Base-by-base conservation (phyloP, 176 grass and related monocot species). In the Rhynchospora tenuis region DNA sequence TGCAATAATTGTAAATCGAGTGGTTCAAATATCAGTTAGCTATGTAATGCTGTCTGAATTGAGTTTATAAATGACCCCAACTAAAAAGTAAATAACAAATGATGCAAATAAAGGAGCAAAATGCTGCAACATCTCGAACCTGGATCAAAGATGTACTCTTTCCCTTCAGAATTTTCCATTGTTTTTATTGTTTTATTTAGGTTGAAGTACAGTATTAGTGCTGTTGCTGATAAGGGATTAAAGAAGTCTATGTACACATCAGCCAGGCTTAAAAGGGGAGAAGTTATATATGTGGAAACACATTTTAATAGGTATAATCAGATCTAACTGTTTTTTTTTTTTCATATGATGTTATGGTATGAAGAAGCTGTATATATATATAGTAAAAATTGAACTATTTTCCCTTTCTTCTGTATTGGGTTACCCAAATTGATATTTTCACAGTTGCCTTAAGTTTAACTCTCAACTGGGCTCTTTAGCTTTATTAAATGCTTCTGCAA, bases 271-370 rank as follows among this genome's bases (percentile, higher is more conserved):
- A 99, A 99, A 84, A 99, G 91, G 83, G 96, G 96, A 9, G 93
- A 99, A 90, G 96, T 93, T 66, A 84, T 99, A 83, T 99, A 95
- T 80, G 74, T 99, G 83, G 96, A 99, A 69, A 99, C 96, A 83
- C 93, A 95, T 84, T 90, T 88, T 54, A 87, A 89, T 84, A 95
- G 93, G 96, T 99, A 84, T 46, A 59, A 43, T 73, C 64, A 56
- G 71, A 42, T 52, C 23, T 75, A 38, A 46, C 63, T 68, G 28
- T 85, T 59, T 73, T 87, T 69, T 4, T 85, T 59, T 73, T 87
- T 69, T 4, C 33, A 38, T 38, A 38, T 2, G 2, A 28, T 78
- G 64, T 24, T 46, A 55, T 43, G 80, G 1, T 23, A 60, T 46
- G n/a, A 77, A 55, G 51, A 56, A 77, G 50, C 28, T 75, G 47